Evolutionary conservation across 2,329 filamentous ascomycete genomes (phyloP).

Genomic region (Hypomyces perniciosus): DNA sequence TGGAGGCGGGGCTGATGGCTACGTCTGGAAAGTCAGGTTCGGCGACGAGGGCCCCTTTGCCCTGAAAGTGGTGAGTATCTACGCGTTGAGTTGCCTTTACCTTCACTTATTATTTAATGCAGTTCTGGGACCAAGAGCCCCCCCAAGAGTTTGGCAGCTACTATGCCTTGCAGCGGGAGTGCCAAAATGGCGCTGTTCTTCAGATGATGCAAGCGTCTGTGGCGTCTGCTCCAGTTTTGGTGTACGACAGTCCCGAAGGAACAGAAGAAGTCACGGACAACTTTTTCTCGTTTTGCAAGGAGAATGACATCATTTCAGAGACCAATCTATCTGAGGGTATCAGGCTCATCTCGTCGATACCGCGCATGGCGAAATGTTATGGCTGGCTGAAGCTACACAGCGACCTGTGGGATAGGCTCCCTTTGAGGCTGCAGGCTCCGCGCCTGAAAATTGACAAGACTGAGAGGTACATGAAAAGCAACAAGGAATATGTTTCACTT

Average conservation of each 20-base stretch:
- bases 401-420: neutral
- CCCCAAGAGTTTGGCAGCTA: neutral
- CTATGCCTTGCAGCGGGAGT: conserved; percentile 12
- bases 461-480: neutral
- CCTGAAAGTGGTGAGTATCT: conserved; percentile 8
- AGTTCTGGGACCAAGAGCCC: conserved; percentile 9
- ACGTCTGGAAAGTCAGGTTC: conserved; percentile 11
- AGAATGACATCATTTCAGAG: neutral
- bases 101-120: neutral
- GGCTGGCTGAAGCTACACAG: conserved; percentile 10
- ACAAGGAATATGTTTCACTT: conserved; percentile 1
- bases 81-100: neutral
- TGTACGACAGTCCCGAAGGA: neutral
- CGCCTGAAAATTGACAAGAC: neutral
- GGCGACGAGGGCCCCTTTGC: conserved; percentile 3
- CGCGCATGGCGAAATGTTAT: conserved; percentile 5
- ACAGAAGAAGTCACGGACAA: neutral
- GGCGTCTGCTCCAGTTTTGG: neutral
- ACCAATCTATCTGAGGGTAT: neutral
- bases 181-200: conserved; percentile 10
- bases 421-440: neutral
- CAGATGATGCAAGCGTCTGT: conserved; percentile 10
- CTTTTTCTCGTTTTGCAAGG: neutral
- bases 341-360: neutral
- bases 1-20: conserved; percentile 10